Base-by-base conservation (phyloP, 1,284 basidiomycete genomes). In the Porphyrellus sp. region DNA sequence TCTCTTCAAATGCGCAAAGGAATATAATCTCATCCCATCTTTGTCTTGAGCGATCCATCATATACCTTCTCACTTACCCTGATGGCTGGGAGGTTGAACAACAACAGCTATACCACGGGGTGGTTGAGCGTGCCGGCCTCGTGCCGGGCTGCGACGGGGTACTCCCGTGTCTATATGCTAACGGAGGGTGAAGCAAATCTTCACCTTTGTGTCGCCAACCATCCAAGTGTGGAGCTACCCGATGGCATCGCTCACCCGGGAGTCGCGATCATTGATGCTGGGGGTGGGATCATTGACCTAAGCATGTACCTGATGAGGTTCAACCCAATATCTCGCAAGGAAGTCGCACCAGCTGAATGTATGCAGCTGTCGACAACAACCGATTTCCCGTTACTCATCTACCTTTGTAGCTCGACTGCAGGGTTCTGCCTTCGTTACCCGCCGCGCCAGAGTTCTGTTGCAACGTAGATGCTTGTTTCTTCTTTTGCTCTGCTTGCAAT, bases 271-370 rank as follows among this genome's bases (percentile, higher is more conserved):
- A 31, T 43, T 15, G 28, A 43, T 16, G 39, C 39, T 12, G 24
- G 39, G 2, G 15, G 16, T 24, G 39, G 24, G 24, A 27, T 9
- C 7, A 11, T 44, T 15, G 11, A 31, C 9, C 20, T 31, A 20
- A 31, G 42, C 21, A 21, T 43, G 28, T 43, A 20, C 8, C 15
- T 28, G 41, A 28, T 30, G 41, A 31, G 18, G 5, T 43, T 16
- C 5, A 18, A 43, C 20, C 41, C 28, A 1, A 18, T 27, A n/a
- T 30, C 41, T 2, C 31, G 18, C 13, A 13, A 31, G 27, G 41
- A 43, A 11, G 21, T 42, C 13, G 41, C 41, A 12, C 41, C 41
- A 21, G 41, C 41, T 6, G 43, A 51, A 7, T 51, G 49, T 51
- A 46, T n/a, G 42, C n/a, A 7, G 1, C 6, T 16, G 5, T 28